Conservation (phyloP, 805 yeast species). For the Candida nitratophila region DNA sequence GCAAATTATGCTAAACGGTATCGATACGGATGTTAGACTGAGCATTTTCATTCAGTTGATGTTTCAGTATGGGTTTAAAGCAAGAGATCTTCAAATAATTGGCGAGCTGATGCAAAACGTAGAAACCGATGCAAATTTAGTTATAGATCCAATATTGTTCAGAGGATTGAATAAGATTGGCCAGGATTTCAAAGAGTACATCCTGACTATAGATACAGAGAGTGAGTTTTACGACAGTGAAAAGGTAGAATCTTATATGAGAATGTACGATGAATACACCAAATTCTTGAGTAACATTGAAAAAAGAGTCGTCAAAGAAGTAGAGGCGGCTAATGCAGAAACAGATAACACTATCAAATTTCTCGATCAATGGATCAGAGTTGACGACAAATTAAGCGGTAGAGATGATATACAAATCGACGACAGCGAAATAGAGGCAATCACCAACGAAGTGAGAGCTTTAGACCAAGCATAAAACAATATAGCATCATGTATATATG, state of each 20-base stretch:
- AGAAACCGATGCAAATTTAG: constrained; percentile 9
- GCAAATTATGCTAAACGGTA: not conserved
- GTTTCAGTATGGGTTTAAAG: not conserved
- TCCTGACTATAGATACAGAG: not conserved
- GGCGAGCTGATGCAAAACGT: not conserved
- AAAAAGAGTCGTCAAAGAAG: not conserved
- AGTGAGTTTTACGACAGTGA: not conserved
- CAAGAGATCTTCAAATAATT: not conserved
- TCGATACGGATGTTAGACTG: not conserved
- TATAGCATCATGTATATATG: not conserved
- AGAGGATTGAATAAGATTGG: constrained; percentile 1
- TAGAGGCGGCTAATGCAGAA: constrained; percentile 2
- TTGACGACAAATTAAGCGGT: not conserved
- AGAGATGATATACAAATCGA: not conserved
- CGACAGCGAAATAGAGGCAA: too few species aligned
- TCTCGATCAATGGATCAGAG: constrained; percentile 11
- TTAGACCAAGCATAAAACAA: too few species aligned
- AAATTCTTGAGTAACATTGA: not conserved
- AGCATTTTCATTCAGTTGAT: not conserved
- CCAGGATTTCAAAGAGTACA: not conserved
- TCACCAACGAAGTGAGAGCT: too few species aligned
- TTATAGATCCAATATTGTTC: constrained; percentile 5
- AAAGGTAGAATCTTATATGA: not conserved
- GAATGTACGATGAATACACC: not conserved
- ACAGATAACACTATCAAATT: constrained; percentile 5